Base-by-base conservation (phyloP, 1,139 yeast species). In the Meyerozyma athensensis region DNA sequence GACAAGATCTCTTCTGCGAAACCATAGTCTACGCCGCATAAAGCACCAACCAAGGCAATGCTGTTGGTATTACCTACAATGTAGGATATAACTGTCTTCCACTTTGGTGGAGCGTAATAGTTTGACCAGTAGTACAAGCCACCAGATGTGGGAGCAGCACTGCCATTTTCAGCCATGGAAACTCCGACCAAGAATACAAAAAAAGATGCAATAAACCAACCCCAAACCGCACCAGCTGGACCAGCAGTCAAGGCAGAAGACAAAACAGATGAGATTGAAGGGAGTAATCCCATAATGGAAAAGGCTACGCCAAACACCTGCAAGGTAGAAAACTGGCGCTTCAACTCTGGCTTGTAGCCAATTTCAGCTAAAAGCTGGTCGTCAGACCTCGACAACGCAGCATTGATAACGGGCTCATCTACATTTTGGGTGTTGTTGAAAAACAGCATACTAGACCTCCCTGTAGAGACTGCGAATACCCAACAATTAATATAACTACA, bases 61-160 rank as follows among this genome's bases (percentile, higher is more conserved):
- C 81, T 68, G 53, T 78, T 79, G 19, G 79, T 65, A 46, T 74
- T 69, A 3, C 85, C 85, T 45, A 82, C 77, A 38, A 82, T 51
- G 48, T 69, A 79, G 19, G 80, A 72, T 7, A 75, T 62, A 59
- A 51, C 67, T 59, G 53, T 49, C 41, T 48, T 50, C 34, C 41
- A 34, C 17, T 36, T 17, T 24, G 51, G 33, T 53, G 84, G 66
- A 35, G 65, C 56, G 46, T 60, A 66, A 46, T 61, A 65, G 42
- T 62, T 64, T 3, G 78, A 55, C 74, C 79, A 60, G 57, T 77
- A 79, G 54, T 79, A 81, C 49, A 81, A 63, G 6, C 87, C 89
- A 41, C 89, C 87, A 17, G 81, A 71, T 3, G 89, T 80, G 36
- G 89, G 89, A 53, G 79, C 75, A n/a, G 85, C 73, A 21, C 81